These are phyloP conservation scores for Akanthomyces muscarius DNA, from an alignment of 2,329 filamentous ascomycete genomes.

Conservation along the genomic window DNA sequence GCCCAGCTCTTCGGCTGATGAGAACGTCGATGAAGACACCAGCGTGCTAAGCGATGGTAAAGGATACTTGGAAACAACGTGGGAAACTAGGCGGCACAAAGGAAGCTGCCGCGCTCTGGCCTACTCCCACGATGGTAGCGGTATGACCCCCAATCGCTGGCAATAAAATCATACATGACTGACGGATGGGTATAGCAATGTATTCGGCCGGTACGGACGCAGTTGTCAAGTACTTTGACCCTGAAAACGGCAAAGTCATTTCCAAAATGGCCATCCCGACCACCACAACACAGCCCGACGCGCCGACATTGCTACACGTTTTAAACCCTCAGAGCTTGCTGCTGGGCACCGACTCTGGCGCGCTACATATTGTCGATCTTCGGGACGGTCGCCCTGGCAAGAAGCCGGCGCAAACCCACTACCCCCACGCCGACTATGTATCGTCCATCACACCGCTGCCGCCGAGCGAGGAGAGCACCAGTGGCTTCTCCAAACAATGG, in stretches of 20 bases:
- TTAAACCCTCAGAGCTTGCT: conserved; percentile 86
- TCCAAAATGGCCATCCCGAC: conserved; percentile 78
- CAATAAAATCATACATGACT: conserved; percentile 1
- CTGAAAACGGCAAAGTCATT: conserved; percentile 61
- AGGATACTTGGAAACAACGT: conserved; percentile 74
- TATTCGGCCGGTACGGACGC: conserved; percentile 62
- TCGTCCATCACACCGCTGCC: conserved; percentile 83
- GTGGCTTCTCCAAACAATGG: conserved; percentile 91
- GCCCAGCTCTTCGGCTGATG: conserved; percentile 45
- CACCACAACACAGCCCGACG: conserved; percentile 53
- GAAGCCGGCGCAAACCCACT: conserved; percentile 73
- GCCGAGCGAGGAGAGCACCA: conserved; percentile 73
- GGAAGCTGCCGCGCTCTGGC: conserved; percentile 82
- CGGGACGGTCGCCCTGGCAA: conserved; percentile 56
- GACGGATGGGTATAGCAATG: conserved; percentile 37
- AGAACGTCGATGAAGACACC: conserved; percentile 46
- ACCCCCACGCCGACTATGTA: conserved; percentile 89
- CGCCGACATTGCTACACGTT: conserved; percentile 75
- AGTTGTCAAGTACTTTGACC: conserved; percentile 55
- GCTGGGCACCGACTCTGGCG: conserved; percentile 84
- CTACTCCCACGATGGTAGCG: conserved; percentile 73
- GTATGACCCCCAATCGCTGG: conserved; percentile 42
- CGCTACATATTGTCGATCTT: conserved; percentile 83
- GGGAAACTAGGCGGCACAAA: conserved; percentile 87
- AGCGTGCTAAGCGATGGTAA: conserved; percentile 58